Evolutionary conservation across 768 basidiomycete species (phyloP), one percentile per base, ranked within the genome.

Genomic region (Boletus vinaceobasis): DNA sequence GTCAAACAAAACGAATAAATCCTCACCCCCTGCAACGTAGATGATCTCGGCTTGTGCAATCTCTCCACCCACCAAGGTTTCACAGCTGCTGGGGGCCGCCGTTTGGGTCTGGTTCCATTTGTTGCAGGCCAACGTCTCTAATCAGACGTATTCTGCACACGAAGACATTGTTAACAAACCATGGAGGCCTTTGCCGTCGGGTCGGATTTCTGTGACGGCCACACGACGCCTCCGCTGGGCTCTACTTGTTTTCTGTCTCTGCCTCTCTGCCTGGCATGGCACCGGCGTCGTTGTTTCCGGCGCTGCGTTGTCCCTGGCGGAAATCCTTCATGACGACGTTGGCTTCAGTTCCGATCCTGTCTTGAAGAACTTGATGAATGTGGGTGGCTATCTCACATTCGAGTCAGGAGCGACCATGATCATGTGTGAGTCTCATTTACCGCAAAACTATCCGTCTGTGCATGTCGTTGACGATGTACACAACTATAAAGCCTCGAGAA

Each of bases 111-210:
- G 70, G 68, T 42, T 72, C 5, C 69, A 72, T 58, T 61, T 71
- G 33, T 63, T 73, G 3, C 73, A 70, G 42, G 67, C 63, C 55
- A 64, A 66, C 32, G 60, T 72, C 38, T 71, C 74, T 11, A 73
- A 74, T 52, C 75, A 74, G 35, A 56, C 53, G 13, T 43, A 61
- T 7, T 60, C 53, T 2, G 50, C 53, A 0, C 48, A 65, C 14
- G 74, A 75, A 50, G 74, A 74, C 52, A 57, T 59, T 7, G 37
- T 57, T 3, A 75, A 74, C 58, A 71, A 69, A 54, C 65, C 72
- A 13, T 71, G 69, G 68, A 58, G 76, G 7, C 76, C 76, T 3
- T 45, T 77, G 4, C 74, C 76, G 6, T 59, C 75, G 0, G 62
- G 69, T 9, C 65, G 71, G 9, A 64, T 77, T 13, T 58, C 69